Evolutionary conservation across 208 protist species (phyloP).

Genomic region (Leptomonas pyrrhocoris): DNA sequence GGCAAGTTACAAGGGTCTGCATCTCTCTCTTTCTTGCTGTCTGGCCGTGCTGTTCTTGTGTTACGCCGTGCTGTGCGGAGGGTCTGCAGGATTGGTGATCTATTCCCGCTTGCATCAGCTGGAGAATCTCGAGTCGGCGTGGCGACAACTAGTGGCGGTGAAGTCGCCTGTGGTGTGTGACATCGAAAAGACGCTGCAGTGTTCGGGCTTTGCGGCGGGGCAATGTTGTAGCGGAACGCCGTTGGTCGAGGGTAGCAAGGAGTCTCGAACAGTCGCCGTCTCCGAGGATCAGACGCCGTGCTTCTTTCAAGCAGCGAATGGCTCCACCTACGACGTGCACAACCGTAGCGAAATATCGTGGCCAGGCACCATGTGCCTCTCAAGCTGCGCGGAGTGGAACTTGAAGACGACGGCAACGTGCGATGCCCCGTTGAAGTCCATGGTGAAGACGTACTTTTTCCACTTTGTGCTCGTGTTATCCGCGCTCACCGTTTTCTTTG

Average conservation of each 20-base stretch:
- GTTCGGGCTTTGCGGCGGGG: constrained; percentile 44
- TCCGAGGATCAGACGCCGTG: constrained; percentile 19
- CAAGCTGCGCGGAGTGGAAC: constrained; percentile 26
- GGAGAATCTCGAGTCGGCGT: constrained; percentile 16
- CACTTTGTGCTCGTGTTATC: neutral
- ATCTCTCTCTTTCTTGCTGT: neutral
- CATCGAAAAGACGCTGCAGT: constrained; percentile 39
- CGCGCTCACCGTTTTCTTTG: constrained; percentile 8
- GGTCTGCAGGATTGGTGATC: neutral
- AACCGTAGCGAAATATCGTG: constrained; percentile 31
- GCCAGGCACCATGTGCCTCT: constrained; percentile 36
- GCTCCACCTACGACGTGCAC: constrained; percentile 42
- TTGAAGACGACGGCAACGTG: constrained; percentile 13
- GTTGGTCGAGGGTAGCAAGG: neutral
- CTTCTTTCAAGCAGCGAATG: constrained; percentile 40
- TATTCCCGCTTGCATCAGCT: constrained; percentile 5
- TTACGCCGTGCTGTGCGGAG: constrained; percentile 32
- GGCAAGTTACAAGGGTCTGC: constrained; percentile 6
- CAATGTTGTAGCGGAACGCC: constrained; percentile 48
- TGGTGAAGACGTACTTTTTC: constrained; percentile 16
- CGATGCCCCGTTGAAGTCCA: constrained; percentile 16
- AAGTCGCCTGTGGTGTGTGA: constrained; percentile 37
- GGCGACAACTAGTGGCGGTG: constrained; percentile 29
- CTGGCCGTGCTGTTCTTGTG: constrained; percentile 19
- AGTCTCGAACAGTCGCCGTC: neutral